Percentiles rank a stretch among this genome's conserved stretches.
phyloP scores from a whole-genome alignment of 1,284 basidiomycete species.

The Coriolopsis trogii region DNA sequence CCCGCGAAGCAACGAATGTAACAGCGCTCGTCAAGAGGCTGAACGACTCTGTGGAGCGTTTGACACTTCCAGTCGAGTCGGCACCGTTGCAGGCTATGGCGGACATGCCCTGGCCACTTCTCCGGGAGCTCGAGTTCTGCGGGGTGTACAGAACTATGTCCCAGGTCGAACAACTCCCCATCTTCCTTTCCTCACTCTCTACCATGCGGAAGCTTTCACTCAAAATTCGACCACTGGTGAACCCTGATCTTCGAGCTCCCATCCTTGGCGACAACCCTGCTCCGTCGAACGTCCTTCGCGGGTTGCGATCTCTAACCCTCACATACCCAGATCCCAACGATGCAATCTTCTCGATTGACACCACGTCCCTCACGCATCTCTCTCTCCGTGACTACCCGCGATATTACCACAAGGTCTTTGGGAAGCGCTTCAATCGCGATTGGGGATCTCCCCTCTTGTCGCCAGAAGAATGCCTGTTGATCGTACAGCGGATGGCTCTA shows the following conservation, averaged over 20 bases:
- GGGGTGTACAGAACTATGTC: neutral
- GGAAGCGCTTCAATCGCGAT: neutral
- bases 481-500: neutral
- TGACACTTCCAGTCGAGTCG: neutral
- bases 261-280: neutral
- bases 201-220: neutral
- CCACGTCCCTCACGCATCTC: neutral
- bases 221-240: neutral
- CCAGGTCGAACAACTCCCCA: neutral
- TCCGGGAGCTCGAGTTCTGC: neutral
- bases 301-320: conserved; percentile 1
- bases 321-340: conserved; percentile 5
- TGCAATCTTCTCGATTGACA: neutral
- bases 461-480: neutral
- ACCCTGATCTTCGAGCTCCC: neutral
- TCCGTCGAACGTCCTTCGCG: neutral
- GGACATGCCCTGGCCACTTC: neutral
- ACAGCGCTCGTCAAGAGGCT: neutral
- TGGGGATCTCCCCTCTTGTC: neutral
- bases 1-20: no score
- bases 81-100: neutral
- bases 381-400: conserved; percentile 3
- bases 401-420: neutral
- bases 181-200: neutral
- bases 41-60: no score